Conservation (phyloP, 73 alveolate species). For the Breviolum minutum region DNA sequence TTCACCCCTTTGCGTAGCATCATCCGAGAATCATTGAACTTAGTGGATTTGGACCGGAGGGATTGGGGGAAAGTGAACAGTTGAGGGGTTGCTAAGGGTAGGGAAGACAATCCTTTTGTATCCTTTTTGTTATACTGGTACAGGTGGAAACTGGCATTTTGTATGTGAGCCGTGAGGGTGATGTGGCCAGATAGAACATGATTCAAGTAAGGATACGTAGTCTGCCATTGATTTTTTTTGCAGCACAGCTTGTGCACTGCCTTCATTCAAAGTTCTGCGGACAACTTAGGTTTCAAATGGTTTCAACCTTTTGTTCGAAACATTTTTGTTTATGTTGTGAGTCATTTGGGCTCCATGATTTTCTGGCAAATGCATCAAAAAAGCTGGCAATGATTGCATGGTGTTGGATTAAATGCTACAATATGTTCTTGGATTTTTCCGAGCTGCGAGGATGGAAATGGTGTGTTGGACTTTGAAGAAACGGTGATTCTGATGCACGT, state of each 20-base stretch:
- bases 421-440: not conserved
- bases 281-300: not conserved
- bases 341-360: not conserved
- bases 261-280: too few relatives aligned
- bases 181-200: too few relatives aligned
- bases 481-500: constrained; percentile 90
- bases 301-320: too few relatives aligned
- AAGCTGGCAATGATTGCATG: not conserved
- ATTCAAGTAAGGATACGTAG: too few relatives aligned
- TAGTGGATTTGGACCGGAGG: constrained; percentile 62
- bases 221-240: not conserved
- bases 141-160: too few relatives aligned
- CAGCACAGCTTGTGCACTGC: not conserved
- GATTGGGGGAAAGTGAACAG: not conserved
- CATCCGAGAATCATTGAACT: constrained; percentile 82
- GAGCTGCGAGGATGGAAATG: constrained; percentile 55
- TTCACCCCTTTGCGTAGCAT: constrained; percentile 93
- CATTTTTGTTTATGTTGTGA: too few relatives aligned
- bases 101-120: not conserved
- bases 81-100: not conserved
- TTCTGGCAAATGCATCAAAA: not conserved
- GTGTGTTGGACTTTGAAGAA: constrained; percentile 76
- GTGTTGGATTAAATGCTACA: not conserved
- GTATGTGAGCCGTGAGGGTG: too few relatives aligned
- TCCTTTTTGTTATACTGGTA: too few relatives aligned